phyloP scores from a whole-genome alignment of 176 grass and related monocot species.

The Triticum urartu region DNA sequence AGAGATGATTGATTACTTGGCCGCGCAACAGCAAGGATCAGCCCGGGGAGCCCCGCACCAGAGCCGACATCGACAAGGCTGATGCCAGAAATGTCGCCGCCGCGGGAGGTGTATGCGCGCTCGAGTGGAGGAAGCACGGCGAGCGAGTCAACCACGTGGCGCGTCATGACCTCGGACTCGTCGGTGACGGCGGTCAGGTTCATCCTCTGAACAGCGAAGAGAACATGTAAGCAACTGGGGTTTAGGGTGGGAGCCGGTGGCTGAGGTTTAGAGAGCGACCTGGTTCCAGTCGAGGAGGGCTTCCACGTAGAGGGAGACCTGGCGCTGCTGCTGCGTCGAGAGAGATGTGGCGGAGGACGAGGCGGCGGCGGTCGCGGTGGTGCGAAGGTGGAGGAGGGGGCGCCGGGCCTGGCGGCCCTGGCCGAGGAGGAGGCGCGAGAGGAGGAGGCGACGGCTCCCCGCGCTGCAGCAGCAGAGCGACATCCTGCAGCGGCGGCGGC shows the following conservation, averaged over 20 bases:
- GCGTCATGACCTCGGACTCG: slow-evolving; percentile 75
- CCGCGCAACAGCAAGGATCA: slow-evolving; percentile 76
- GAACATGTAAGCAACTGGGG: neutral
- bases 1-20: slow-evolving; percentile 37
- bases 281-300: slow-evolving; percentile 87
- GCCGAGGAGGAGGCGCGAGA: neutral
- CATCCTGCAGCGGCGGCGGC: slow-evolving; percentile 14
- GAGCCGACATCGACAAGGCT: slow-evolving; percentile 82
- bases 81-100: slow-evolving; percentile 34
- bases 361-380: neutral
- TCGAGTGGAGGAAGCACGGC: slow-evolving; percentile 60
- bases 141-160: slow-evolving; percentile 78
- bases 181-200: slow-evolving; percentile 85
- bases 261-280: slow-evolving; percentile 21
- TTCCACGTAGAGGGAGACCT: slow-evolving; percentile 67
- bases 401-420: neutral
- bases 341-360: slow-evolving; percentile 18
- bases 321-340: slow-evolving; percentile 61
- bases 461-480: slow-evolving; percentile 40
- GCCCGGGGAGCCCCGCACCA: slow-evolving; percentile 61
- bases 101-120: slow-evolving; percentile 39
- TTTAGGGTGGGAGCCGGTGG: neutral
- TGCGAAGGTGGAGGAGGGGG: slow-evolving; percentile 14
- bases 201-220: slow-evolving; percentile 58
- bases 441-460: slow-evolving; percentile 15